Conservation (phyloP, 2,329 filamentous ascomycete species). For the Alternaria angustiovoidea region DNA sequence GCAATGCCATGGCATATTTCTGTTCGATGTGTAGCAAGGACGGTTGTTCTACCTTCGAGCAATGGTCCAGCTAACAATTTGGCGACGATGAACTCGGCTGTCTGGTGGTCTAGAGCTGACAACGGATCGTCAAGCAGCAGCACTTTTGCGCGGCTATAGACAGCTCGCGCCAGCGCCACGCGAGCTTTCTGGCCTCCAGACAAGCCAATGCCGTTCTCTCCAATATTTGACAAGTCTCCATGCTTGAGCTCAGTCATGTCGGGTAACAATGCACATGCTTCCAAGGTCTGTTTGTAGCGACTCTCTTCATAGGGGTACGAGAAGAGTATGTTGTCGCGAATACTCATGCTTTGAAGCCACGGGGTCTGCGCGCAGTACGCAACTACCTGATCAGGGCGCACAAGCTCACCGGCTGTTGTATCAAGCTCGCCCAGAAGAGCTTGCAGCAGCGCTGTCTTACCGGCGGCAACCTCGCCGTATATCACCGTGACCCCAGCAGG, state of each 20-base stretch:
- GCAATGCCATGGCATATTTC: slow-evolving; percentile 78
- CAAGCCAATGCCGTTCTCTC: slow-evolving; percentile 68
- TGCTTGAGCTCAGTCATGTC: slow-evolving; percentile 70
- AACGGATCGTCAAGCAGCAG: slow-evolving; percentile 67
- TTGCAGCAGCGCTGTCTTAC: slow-evolving; percentile 69
- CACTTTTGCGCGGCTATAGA: slow-evolving; percentile 64
- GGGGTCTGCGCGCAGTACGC: slow-evolving; percentile 72
- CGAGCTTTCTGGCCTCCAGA: slow-evolving; percentile 69
- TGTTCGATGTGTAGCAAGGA: slow-evolving; percentile 71
- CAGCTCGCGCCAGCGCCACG: slow-evolving; percentile 67
- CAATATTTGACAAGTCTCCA: slow-evolving; percentile 68
- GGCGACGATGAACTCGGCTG: slow-evolving; percentile 67
- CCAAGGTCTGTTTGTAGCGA: slow-evolving; percentile 73
- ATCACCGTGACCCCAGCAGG: slow-evolving; percentile 66
- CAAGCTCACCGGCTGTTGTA: slow-evolving; percentile 58
- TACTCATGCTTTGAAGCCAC: slow-evolving; percentile 75
- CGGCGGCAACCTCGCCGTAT: slow-evolving; percentile 69
- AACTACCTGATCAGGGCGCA: slow-evolving; percentile 64
- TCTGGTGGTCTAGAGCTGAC: slow-evolving; percentile 69
- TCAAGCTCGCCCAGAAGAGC: slow-evolving; percentile 68
- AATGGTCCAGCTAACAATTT: slow-evolving; percentile 65
- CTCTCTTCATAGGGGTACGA: slow-evolving; percentile 72
- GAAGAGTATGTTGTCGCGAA: slow-evolving; percentile 73
- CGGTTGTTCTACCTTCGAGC: slow-evolving; percentile 61
- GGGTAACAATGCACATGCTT: slow-evolving; percentile 68